Base-by-base conservation (phyloP, 768 basidiomycete genomes). In the Rhizopogon roseolus region DNA sequence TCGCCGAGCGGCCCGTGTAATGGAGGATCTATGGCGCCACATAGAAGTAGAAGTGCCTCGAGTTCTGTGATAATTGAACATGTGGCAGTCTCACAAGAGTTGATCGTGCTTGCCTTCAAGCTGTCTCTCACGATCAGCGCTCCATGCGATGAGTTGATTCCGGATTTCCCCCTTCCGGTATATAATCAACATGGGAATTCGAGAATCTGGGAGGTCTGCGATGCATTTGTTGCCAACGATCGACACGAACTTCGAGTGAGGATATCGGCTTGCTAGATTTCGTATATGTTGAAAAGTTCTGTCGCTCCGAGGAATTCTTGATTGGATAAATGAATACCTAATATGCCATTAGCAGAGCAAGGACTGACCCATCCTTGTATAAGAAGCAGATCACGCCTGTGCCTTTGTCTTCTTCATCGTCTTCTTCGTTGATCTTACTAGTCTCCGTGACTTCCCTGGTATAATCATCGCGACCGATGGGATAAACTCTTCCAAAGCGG, bases 161-260 rank as follows among this genome's bases (percentile, higher is more conserved):
- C 81, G 75, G 34, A 98, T 87, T 41, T 94, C 88, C n/a, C 97
- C 97, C 60, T 87, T 88, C 43, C 89, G 84, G 71, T 99, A 98
- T 29, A 96, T 73, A 59, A 99, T 85, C 54, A 98, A 73, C 78
- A 96, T 98, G 1, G 97, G 97, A 39, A 93, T 71, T 49, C 93
- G 85, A 37, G 81, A 77, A 62, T 98, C 97, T 13, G 95, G 96
- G 36, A 98, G 85, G 70, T 98, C 88, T n/a, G 90, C 85, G 61
- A 99, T 97, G 73, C 93, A 96, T 69, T 93, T 93, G 72, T 91
- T 82, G 37, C 94, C 93, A 4, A 94, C 84, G 61, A 98, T 98
- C 10, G 91, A 93, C 56, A 98, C 88, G 61, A 99, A 97, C 72
- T 98, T 98, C 10, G 94, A 90, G 44, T 87, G 86, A 2, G 94